These are phyloP conservation scores for Phtheirospermum japonicum DNA, from an alignment of 257 asterid species.

Conservation along the genomic window DNA sequence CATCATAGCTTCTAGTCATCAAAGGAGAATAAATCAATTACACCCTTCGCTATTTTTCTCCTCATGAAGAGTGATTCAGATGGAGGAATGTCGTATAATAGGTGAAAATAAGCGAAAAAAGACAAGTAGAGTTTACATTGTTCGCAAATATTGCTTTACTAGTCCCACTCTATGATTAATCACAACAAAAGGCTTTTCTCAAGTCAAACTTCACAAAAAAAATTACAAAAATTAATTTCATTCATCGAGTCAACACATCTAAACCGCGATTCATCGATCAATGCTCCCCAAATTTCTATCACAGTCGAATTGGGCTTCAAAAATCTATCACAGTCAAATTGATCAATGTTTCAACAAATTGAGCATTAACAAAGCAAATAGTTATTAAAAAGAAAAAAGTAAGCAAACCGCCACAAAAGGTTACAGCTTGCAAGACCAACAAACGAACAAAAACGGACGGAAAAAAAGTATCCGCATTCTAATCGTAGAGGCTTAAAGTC, in stretches of 20 bases:
- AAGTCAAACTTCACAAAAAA: no score
- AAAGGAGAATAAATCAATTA: neutral
- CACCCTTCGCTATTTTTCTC: neutral
- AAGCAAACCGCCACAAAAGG: neutral
- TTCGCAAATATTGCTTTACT: neutral
- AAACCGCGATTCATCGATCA: slow-evolving; percentile 14
- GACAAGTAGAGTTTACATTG: neutral
- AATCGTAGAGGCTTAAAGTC: neutral
- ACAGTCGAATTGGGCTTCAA: slow-evolving; percentile 13
- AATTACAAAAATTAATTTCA: neutral
- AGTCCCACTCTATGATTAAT: neutral
- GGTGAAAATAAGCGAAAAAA: neutral
- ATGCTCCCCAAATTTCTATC: slow-evolving; percentile 1
- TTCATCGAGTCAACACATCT: slow-evolving; percentile 17
- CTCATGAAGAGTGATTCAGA: slow-evolving; percentile 11
- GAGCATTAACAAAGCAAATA: slow-evolving; percentile 9
- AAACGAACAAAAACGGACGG: neutral
- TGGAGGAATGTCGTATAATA: slow-evolving; percentile 3
- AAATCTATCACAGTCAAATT: slow-evolving; percentile 16
- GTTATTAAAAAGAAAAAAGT: neutral
- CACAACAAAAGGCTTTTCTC: no score
- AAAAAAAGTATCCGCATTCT: neutral
- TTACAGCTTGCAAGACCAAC: slow-evolving; percentile 13
- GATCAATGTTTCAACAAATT: no score
- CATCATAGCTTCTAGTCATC: neutral